Evolutionary conservation across 2,329 filamentous ascomycete species (phyloP).

Genomic region (Chaetomium sp.): DNA sequence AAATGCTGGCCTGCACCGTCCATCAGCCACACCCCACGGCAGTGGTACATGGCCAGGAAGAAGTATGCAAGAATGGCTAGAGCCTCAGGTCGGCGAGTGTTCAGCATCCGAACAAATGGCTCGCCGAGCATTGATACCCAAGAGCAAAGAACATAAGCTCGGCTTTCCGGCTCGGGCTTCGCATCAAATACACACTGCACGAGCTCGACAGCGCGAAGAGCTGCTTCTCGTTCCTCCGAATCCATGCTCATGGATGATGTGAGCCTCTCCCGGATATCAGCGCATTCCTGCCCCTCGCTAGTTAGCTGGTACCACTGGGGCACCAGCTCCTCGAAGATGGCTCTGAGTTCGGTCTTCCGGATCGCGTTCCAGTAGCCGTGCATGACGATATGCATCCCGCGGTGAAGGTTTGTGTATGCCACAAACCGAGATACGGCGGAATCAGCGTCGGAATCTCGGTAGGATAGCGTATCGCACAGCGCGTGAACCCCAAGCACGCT

Average conservation of each 20-base stretch:
- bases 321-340: conserved; percentile 40
- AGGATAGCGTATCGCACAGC: conserved; percentile 50
- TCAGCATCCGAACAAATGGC: conserved; percentile 43
- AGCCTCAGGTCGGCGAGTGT: conserved; percentile 44
- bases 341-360: conserved; percentile 41
- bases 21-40: conserved; percentile 42
- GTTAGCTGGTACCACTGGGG: conserved; percentile 30
- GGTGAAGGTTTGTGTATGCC: conserved; percentile 47
- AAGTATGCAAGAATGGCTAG: conserved; percentile 46
- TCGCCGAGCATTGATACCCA: conserved; percentile 43
- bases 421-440: conserved; percentile 46
- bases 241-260: conserved; percentile 21
- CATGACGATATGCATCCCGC: conserved; percentile 46
- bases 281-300: conserved; percentile 36
- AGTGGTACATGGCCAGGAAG: conserved; percentile 45
- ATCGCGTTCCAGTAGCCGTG: conserved; percentile 42
- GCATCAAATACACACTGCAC: conserved; percentile 41
- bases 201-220: conserved; percentile 33
- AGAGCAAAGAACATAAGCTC: conserved; percentile 38
- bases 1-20: conserved; percentile 38
- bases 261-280: conserved; percentile 34
- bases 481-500: conserved; percentile 49
- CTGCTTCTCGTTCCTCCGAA: conserved; percentile 30
- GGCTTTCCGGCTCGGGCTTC: conserved; percentile 18
- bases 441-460: conserved; percentile 45